Base-by-base conservation (phyloP, 805 yeast species). In the Kuraishia cidri region DNA sequence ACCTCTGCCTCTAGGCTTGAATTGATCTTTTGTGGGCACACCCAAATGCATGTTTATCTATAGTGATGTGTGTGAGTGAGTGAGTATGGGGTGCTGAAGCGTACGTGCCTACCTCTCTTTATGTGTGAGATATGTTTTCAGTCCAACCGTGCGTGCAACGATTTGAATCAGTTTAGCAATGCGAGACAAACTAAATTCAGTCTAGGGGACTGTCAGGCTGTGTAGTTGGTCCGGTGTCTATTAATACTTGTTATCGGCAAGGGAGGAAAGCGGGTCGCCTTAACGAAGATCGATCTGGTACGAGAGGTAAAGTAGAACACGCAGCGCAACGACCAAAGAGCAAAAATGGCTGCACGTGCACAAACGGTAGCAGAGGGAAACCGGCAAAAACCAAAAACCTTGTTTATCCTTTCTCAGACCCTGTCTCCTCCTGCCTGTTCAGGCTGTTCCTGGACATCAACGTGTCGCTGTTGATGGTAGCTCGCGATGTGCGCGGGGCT, bases 21-120 rank as follows among this genome's bases (percentile, higher is more conserved):
- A 32, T 15, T 32, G 26, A 18, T 32, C 35, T 14, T 28, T 32
- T 9, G 35, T 27, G 10, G 30, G 27, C 15, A 32, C 26, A 8
- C 26, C 30, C 12, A 27, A 24, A 32, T 32, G 30, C 27, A 32
- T 26, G 23, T 11, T 20, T 12, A 19, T 32, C 18, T 18, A 17
- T 14, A n/a, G 7, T 7, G 7, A 11, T 21, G 24, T 21, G 24
- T 21, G 24, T 21, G 24, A 8, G 24, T 21, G 24, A 8, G 24
- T 21, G 24, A 8, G 24, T 21, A 11, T 21, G 24, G 7, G 24
- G 7, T 7, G 7, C 10, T 21, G 24, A 21, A 21, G 11, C 24
- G 11, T 7, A 21, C 18, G 15, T 26, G 17, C 15, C 19, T 12
- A 14, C 29, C 14, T 12, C 17, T 17, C 18, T 26, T 11, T 12